Evolutionary conservation across 1,284 basidiomycete genomes (phyloP).

Genomic region (Pascua guehoae): DNA sequence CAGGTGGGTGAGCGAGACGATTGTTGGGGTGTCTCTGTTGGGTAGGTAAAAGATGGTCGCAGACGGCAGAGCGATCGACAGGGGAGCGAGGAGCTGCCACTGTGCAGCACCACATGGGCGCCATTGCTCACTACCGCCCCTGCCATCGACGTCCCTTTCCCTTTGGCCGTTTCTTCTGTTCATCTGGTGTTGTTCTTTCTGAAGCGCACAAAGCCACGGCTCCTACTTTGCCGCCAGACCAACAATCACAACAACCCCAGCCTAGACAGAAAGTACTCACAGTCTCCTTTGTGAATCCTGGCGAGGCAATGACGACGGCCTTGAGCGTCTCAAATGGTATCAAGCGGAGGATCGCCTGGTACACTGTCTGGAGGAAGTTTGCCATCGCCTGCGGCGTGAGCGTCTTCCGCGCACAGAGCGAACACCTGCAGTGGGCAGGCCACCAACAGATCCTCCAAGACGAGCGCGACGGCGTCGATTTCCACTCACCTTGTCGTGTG

Average conservation of each 20-base stretch:
- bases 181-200: too few relatives aligned
- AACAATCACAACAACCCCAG: neutral
- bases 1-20: neutral
- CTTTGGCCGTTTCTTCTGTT: too few relatives aligned
- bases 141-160: too few relatives aligned
- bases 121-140: too few relatives aligned
- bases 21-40: too few relatives aligned
- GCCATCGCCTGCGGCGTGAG: constrained; percentile 56
- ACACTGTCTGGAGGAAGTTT: constrained; percentile 80
- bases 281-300: constrained; percentile 89
- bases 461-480: neutral
- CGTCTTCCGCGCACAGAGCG: neutral
- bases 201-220: too few relatives aligned
- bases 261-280: constrained; percentile 51
- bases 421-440: too few relatives aligned
- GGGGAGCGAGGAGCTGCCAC: too few relatives aligned
- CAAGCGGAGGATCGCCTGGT: constrained; percentile 81
- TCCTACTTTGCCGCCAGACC: too few relatives aligned
- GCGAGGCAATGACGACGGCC: constrained; percentile 92
- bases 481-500: constrained; percentile 67
- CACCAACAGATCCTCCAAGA: neutral
- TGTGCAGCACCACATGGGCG: too few relatives aligned
- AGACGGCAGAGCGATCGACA: too few relatives aligned
- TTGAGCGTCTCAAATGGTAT: constrained; percentile 78
- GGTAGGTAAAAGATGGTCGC: too few relatives aligned